Evolutionary conservation across 805 yeast species (phyloP), one percentile per base, ranked within the genome.

Genomic region (Myxozyma vanderwaltii): DNA sequence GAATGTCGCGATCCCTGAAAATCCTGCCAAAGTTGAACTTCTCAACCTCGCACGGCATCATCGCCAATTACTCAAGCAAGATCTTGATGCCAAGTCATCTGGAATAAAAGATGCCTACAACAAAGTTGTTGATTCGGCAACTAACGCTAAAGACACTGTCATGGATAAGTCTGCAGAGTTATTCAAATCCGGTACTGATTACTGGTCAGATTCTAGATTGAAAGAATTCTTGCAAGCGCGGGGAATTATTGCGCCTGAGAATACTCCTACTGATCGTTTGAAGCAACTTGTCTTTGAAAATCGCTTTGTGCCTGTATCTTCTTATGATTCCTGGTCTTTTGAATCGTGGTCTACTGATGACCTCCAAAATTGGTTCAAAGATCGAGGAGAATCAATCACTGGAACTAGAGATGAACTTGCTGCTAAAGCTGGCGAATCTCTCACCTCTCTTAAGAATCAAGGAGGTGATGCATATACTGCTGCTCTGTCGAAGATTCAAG

Each of bases 341-440:
- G 74, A 79, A 10, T 65, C 75, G 33, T 85, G 89, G 89, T 72
- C 79, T 23, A 68, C 71, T 7, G 77, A 77, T 7, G 82, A 81
- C 50, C 70, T 86, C 58, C 72, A 74, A 61, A 66, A 70, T 15
- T 82, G 86, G 82, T 73, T 86, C 58, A 67, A 74, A 36, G 74
- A 78, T 40, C 73, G 79, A 62, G 80, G 79, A 19, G 71, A 72
- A 58, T 68, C 71, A 49, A 71, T 75, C 21, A 70, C 70, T 31
- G 82, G 77, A 24, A 67, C 78, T 31, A 81, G 78, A 62, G 80
- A 80, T 13, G 78, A 78, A 29, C 74, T 86, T 61, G 67, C 80
- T 35, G 72, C 73, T 35, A 74, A 74, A 49, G 80, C 85, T 13
- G 76, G 79, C 61, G 74, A 76, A 36, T 71, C 79, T 63, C 74